Evolutionary conservation across 345 rosid species (phyloP), one percentile per base, ranked within the genome.

Genomic region (Eucalyptus pauciflora): DNA sequence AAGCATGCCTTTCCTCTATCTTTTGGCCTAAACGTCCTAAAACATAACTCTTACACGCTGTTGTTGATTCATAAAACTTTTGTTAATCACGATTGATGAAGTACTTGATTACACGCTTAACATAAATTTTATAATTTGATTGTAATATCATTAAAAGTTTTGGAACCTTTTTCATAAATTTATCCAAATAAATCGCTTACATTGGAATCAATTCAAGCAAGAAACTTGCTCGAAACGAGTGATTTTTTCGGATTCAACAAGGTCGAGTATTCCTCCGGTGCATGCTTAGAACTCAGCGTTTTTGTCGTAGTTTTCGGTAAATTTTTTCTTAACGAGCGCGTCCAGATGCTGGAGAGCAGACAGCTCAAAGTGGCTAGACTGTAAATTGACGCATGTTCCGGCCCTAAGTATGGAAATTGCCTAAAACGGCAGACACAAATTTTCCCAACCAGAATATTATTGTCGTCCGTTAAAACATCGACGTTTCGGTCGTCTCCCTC

Each of bases 31-130:
- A 69, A 33, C 17, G 1, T 3, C 1, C 7, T 69, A 69, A 31
- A 62, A 29, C 17, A 62, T 62, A 4, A 0, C 0, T 6, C 0
- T 62, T 27, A 29, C 33, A 13, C 0, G 0, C 7, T 1, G 22
- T 18, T 1, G 1, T 52, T 18, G 58, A 24, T 56, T 29, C 4
- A 62, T 62, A 62, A 0, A 62, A 62, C 2, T 60, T 67, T 31
- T 31, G 22, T 67, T 31, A 37, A 14, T 12, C 22, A 15, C 1
- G 3, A 31, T 31, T 31, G 3, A 67, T 31, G 12, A 1, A 31
- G 15, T 4, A 64, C 18, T 29, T 29, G 8, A 62, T 62, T 5
- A 7, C 7, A 14, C 5, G 16, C 8, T 67, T 15, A 31, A 31
- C 10, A 67, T 7, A 31, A 15, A 17, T 69, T 16, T 18, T 17